Evolutionary conservation across 257 asterid species (phyloP).

Genomic region (Solanum dulcamara): DNA sequence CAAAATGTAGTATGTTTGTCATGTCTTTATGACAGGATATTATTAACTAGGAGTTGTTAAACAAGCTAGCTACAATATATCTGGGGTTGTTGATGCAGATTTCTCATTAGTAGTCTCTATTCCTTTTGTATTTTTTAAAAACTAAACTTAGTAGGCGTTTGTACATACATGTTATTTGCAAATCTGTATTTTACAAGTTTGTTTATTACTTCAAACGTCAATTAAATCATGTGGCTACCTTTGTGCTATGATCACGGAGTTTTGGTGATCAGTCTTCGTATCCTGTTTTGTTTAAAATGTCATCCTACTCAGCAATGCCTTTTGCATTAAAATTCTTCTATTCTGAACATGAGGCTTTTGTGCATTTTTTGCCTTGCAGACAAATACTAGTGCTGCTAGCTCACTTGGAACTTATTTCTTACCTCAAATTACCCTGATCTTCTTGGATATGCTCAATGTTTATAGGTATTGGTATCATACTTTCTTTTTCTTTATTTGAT

Average conservation of each 20-base stretch:
- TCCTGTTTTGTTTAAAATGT: not conserved
- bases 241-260: not conserved
- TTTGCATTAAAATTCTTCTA: not conserved
- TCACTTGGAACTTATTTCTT: conserved; percentile 85
- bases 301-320: not conserved
- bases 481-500: conserved; percentile 1
- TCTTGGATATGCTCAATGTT: conserved; percentile 96
- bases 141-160: not conserved
- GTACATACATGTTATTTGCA: not conserved
- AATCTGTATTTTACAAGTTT: not conserved
- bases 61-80: not conserved
- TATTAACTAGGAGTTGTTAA: not conserved
- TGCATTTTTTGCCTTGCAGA: conserved; percentile 32
- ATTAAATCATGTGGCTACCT: not conserved
- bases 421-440: conserved; percentile 73
- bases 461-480: conserved; percentile 41
- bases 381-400: conserved; percentile 87
- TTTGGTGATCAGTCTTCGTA: not conserved
- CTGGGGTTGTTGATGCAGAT: not conserved
- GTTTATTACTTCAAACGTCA: not conserved
- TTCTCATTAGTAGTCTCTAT: not conserved
- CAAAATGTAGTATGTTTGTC: not conserved
- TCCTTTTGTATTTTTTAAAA: not conserved
- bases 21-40: not conserved
- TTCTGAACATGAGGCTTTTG: not conserved